These are phyloP conservation scores for Rhizopus sp. DNA, from an alignment of 371 early-diverging fungal genomes.

Conservation along the genomic window DNA sequence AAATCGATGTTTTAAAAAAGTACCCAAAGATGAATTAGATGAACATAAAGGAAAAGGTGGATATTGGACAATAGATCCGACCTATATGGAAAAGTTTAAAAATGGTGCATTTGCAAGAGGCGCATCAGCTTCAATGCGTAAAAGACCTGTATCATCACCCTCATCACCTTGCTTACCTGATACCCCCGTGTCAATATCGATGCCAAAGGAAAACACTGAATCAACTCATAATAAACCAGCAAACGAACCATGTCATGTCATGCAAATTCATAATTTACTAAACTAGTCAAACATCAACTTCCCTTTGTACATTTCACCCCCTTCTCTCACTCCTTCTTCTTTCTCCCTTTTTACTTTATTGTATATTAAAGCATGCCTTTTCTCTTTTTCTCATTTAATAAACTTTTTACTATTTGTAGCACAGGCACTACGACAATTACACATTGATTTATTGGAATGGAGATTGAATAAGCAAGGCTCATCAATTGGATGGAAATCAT, in stretches of 20 bases:
- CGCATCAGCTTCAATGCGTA: slow-evolving; percentile 19
- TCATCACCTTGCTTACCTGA: slow-evolving; percentile 4
- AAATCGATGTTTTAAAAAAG: slow-evolving; percentile 73
- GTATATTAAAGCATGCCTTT: no score
- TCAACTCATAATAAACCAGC: not conserved
- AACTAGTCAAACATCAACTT: slow-evolving; percentile 5
- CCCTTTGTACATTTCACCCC: not conserved
- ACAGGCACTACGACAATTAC: no score
- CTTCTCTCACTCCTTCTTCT: not conserved
- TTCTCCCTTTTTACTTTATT: not conserved
- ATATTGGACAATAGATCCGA: slow-evolving; percentile 60
- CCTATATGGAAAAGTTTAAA: slow-evolving; percentile 34
- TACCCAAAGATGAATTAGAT: slow-evolving; percentile 55
- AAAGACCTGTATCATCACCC: slow-evolving; percentile 7
- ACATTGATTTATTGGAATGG: no score
- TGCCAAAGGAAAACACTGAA: slow-evolving; percentile 1
- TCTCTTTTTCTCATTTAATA: no score
- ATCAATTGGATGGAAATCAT: no score
- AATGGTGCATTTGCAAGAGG: slow-evolving; percentile 39
- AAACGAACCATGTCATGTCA: slow-evolving; percentile 18
- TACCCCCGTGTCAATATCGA: slow-evolving; percentile 7
- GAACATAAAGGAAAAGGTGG: slow-evolving; percentile 50
- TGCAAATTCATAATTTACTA: slow-evolving; percentile 24
- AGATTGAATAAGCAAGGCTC: no score
- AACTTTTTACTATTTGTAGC: no score